Base-by-base conservation (phyloP, 2,329 filamentous ascomycete genomes). In the Microdochium trichocladiopsis region DNA sequence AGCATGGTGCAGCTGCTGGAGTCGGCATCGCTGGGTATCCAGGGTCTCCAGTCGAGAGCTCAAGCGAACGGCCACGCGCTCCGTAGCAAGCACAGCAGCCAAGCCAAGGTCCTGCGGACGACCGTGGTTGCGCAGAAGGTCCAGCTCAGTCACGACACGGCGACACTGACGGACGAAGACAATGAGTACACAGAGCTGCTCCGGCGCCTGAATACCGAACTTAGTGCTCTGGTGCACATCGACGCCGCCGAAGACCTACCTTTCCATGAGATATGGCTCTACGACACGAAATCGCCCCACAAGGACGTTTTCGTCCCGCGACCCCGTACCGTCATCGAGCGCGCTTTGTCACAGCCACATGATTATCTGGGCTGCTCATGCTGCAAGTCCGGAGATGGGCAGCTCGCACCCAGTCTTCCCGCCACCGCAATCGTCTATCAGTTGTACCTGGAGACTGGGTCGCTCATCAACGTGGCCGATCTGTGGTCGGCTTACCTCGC, bases 61-160 rank as follows among this genome's bases (percentile, higher is more conserved):
- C 65, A 74, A 47, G 66, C 72, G 47, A 63, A 71, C 3, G 70
- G 74, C 10, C 73, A 72, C 36, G 68, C 75, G 3, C 75, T 95
- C 25, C 83, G 85, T 56, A 95, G 86, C 69, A 86, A 86, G 64
- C 88, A 94, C 66, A 86, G 86, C 59, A 78, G 86, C 11, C 84
- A 86, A 57, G 80, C 79, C 68, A 84, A 83, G 57, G 83, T 87
- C 45, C 70, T 90, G 41, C 79, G 90, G 47, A 90, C 88, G 1
- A 93, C 89, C 0, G 82, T 93, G 28, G 83, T 93, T 50, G 88
- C 88, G 16, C 88, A 93, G 63, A 88, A 88, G 63, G 88, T 94
- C 18, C 85, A 91, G 61, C 75, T 94, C 41, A 90, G 86, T 68
- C 87, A 83, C 56, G 85, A 91, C 64, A 84, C 85, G 58, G 83